A percentile compares a stretch with the other conserved stretches of the same genome.
phyloP scores from a whole-genome alignment of 192 early-diverging fungal genomes.

The Rhizophagus clarus region DNA sequence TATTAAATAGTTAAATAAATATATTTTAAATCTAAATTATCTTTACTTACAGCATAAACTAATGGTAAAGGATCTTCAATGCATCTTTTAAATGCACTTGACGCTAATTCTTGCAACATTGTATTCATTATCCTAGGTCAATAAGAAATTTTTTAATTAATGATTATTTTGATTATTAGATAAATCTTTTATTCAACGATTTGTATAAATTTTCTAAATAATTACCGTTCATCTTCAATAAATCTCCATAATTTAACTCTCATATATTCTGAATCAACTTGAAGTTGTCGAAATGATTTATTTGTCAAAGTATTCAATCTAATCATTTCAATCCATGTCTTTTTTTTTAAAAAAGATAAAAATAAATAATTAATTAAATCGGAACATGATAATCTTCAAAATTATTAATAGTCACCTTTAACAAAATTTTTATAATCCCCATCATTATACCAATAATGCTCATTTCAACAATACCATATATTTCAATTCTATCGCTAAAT shows the following conservation, averaged over 20 bases:
- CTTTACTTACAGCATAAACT: not conserved
- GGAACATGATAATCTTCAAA: no score
- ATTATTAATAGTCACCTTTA: conserved; percentile 36
- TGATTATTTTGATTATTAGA: no score
- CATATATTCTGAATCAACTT: conserved; percentile 67
- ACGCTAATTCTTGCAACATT: conserved; percentile 26
- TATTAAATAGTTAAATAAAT: not conserved
- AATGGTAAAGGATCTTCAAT: conserved; percentile 19
- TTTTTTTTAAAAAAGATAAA: conserved; percentile 30
- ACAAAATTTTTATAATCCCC: conserved; percentile 58
- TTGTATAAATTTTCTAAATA: conserved; percentile 13
- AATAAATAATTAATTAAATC: not conserved
- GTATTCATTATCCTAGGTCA: conserved; percentile 2
- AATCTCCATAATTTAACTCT: conserved; percentile 51
- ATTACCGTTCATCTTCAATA: conserved; percentile 47
- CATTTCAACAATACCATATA: conserved; percentile 62
- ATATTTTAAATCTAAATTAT: not conserved
- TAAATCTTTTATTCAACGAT: no score
- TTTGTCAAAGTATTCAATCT: conserved; percentile 52
- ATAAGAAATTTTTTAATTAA: not conserved
- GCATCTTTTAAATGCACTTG: conserved; percentile 18
- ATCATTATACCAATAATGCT: conserved; percentile 48
- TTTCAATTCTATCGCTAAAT: conserved; percentile 69
- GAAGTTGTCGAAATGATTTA: conserved; percentile 62
- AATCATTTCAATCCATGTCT: conserved; percentile 62